These are phyloP conservation scores for Prunus davidiana DNA, from an alignment of 306 rosid genomes.

Conservation along the genomic window DNA sequence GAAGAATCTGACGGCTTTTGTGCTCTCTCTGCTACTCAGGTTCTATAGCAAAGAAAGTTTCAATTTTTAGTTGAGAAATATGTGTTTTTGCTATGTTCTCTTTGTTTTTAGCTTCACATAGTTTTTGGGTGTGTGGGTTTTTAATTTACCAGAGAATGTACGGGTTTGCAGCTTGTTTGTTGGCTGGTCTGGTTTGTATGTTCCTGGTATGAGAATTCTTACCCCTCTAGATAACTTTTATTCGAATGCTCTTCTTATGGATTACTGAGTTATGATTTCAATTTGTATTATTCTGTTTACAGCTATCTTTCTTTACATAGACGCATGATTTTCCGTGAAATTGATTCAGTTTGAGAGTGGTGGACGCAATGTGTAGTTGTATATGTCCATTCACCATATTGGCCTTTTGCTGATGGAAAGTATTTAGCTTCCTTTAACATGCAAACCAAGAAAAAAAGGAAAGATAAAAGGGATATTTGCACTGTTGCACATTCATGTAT, in stretches of 20 bases:
- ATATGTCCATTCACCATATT: background rate
- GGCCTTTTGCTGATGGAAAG: background rate
- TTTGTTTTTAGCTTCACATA: constrained; percentile 17
- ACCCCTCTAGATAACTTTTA: background rate
- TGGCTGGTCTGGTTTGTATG: constrained; percentile 74
- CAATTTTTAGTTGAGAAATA: background rate
- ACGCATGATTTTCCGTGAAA: background rate
- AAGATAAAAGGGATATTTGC: background rate
- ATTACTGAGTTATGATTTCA: background rate
- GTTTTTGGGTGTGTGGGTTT: constrained; percentile 29
- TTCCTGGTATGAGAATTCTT: constrained; percentile 59
- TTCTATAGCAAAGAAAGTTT: constrained; percentile 22
- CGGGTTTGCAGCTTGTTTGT: constrained; percentile 68
- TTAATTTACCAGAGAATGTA: constrained; percentile 68
- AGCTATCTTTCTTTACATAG: background rate
- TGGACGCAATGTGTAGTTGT: background rate
- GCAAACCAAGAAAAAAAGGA: background rate
- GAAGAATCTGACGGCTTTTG: constrained; percentile 62
- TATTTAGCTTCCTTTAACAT: background rate
- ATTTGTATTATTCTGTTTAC: background rate
- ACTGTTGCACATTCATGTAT: background rate
- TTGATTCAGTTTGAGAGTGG: background rate
- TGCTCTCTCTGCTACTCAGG: constrained; percentile 75
- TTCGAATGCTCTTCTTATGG: background rate
- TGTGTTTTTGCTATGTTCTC: constrained; percentile 9